Evolutionary conservation across 805 yeast species (phyloP), one percentile per base, ranked within the genome.

Genomic region (Debaryomyces maramus): DNA sequence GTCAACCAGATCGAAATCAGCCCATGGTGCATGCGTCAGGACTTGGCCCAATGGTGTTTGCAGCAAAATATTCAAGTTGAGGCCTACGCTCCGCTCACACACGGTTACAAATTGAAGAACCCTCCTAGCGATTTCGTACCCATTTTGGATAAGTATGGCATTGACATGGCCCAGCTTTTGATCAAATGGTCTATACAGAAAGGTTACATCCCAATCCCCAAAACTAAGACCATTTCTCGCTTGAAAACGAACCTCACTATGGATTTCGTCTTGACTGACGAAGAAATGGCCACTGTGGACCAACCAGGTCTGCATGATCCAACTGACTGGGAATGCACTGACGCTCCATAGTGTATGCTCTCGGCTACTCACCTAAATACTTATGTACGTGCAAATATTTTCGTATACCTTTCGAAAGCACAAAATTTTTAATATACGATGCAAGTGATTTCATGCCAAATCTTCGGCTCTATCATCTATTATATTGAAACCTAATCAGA

Each of bases 311-410:
- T 76, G 1, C 80, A 83, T 48, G 87, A 81, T 44, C 87, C 88
- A 8, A 81, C 88, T 1, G 88, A 82, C 51, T 83, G 88, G 88
- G 88, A 83, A 52, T 81, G 84, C 42, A 78, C 83, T 3, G 77
- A 77, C 48, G 80, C 78, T 17, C 80, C 82, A 15, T n/a, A n/a
- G n/a, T n/a, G n/a, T n/a, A n/a, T n/a, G n/a, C n/a, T n/a, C n/a
- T n/a, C n/a, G n/a, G n/a, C n/a, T n/a, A n/a, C n/a, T n/a, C n/a
- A n/a, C n/a, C n/a, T n/a, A n/a, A n/a, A n/a, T n/a, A n/a, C n/a
- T n/a, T n/a, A n/a, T n/a, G n/a, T n/a, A n/a, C n/a, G n/a, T n/a
- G n/a, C n/a, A n/a, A n/a, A n/a, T n/a, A n/a, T n/a, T n/a, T n/a
- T n/a, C n/a, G n/a, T n/a, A n/a, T n/a, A n/a, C n/a, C n/a, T n/a